Evolutionary conservation across 2,329 filamentous ascomycete genomes (phyloP).

Genomic region (Claviceps fusiformis): DNA sequence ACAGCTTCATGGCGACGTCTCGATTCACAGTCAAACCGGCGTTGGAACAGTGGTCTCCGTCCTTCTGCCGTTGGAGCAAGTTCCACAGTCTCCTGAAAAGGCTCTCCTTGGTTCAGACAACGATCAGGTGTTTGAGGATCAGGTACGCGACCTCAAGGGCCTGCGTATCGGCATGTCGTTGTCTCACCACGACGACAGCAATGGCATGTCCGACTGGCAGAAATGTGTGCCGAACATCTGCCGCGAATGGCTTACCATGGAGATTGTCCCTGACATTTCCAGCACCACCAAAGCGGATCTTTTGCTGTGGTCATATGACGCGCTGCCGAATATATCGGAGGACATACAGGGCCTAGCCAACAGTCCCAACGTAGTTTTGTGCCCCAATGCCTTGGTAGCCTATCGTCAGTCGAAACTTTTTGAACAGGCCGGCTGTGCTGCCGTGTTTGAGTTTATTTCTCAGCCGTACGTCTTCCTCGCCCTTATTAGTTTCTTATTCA

Average conservation of each 20-base stretch:
- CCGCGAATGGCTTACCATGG: slow-evolving; percentile 19
- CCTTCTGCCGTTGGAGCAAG: slow-evolving; percentile 14
- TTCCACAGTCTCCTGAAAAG: slow-evolving; percentile 1
- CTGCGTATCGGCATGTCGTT: slow-evolving; percentile 7
- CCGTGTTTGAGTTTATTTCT: slow-evolving; percentile 1
- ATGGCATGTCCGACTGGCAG: slow-evolving; percentile 4
- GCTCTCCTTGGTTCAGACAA: slow-evolving; percentile 33
- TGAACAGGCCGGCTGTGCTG: background rate
- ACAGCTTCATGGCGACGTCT: slow-evolving; percentile 43
- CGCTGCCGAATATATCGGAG: background rate
- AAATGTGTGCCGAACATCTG: slow-evolving; percentile 13
- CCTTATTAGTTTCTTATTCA: background rate
- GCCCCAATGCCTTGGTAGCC: background rate
- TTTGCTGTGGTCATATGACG: slow-evolving; percentile 9
- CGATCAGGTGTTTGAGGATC: slow-evolving; percentile 30
- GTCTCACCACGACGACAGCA: background rate
- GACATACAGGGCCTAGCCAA: background rate
- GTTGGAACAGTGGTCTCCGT: slow-evolving; percentile 24
- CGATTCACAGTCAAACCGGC: slow-evolving; percentile 32
- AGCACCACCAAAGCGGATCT: slow-evolving; percentile 12
- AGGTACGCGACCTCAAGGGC: slow-evolving; percentile 16
- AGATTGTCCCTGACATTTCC: slow-evolving; percentile 11
- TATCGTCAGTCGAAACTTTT: slow-evolving; percentile 1
- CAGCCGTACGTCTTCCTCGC: background rate
- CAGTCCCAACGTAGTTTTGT: background rate